These are phyloP conservation scores for Puccinia hordei DNA, from an alignment of 1,284 basidiomycete species.

Conservation along the genomic window DNA sequence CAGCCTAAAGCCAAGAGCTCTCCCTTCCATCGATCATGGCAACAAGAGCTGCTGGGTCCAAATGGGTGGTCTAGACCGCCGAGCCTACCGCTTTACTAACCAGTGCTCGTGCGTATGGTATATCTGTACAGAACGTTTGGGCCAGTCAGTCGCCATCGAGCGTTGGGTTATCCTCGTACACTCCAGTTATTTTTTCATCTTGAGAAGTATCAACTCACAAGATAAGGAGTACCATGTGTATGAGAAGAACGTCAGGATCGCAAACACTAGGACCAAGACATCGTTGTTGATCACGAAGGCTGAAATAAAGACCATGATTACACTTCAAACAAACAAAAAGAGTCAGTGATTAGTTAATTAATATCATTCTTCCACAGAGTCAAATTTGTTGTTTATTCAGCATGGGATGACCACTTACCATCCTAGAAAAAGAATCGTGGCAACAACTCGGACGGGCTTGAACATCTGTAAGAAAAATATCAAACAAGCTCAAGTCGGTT, in stretches of 20 bases:
- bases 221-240: slow-evolving; percentile 50
- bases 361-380: no score
- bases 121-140: slow-evolving; percentile 27
- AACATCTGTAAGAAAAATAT: slow-evolving; percentile 82
- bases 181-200: no score
- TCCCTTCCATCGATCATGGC: no score
- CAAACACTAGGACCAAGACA: slow-evolving; percentile 42
- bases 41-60: no score
- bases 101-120: slow-evolving; percentile 43
- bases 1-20: no score
- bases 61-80: no score
- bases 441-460: slow-evolving; percentile 82
- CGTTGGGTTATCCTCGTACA: no score
- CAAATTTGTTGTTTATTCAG: no score
- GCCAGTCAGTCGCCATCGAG: no score
- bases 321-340: no score
- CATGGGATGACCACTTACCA: slow-evolving; percentile 61
- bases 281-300: slow-evolving; percentile 43
- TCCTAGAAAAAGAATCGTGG: slow-evolving; percentile 75
- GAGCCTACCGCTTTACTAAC: slow-evolving; percentile 41
- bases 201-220: slow-evolving; percentile 13
- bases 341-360: no score
- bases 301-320: slow-evolving; percentile 46
- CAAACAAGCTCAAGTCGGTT: no score
- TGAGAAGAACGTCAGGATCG: slow-evolving; percentile 41